Conservation (phyloP, 1,139 yeast genomes). For the Protomyces gravidus region DNA sequence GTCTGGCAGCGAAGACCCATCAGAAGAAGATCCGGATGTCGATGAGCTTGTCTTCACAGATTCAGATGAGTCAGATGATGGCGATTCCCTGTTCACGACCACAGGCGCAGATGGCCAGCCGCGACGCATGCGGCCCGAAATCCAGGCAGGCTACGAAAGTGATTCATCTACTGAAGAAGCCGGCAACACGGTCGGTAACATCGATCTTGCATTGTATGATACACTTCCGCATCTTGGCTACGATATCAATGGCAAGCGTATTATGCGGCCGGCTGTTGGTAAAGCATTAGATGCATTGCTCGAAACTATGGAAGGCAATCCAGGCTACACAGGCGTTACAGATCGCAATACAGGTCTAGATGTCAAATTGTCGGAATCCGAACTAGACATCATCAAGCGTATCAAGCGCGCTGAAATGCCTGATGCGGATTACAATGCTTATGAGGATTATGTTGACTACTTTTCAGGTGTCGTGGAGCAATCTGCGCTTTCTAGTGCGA, state of each 20-base stretch:
- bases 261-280: constrained; percentile 98
- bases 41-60: constrained; percentile 33
- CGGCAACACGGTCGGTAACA: constrained; percentile 82
- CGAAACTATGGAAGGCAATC: constrained; percentile 88
- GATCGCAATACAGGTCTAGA: constrained; percentile 88
- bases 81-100: constrained; percentile 33
- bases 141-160: constrained; percentile 84
- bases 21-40: constrained; percentile 34
- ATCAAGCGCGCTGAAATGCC: constrained; percentile 82
- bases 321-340: constrained; percentile 96
- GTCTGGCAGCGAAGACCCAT: constrained; percentile 29
- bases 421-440: constrained; percentile 76
- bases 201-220: constrained; percentile 89
- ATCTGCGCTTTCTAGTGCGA: constrained; percentile 91
- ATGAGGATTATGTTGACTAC: constrained; percentile 94
- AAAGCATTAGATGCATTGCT: constrained; percentile 85
- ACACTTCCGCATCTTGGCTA: constrained; percentile 97
- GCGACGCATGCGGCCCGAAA: constrained; percentile 77
- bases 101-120: constrained; percentile 70
- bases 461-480: constrained; percentile 76
- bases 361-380: constrained; percentile 80
- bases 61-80: constrained; percentile 32
- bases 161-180: constrained; percentile 89
- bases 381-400: constrained; percentile 78
- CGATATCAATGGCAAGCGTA: constrained; percentile 93